phyloP scores from a whole-genome alignment of 495 filamentous ascomycete genomes.

The Poronia punctata region DNA sequence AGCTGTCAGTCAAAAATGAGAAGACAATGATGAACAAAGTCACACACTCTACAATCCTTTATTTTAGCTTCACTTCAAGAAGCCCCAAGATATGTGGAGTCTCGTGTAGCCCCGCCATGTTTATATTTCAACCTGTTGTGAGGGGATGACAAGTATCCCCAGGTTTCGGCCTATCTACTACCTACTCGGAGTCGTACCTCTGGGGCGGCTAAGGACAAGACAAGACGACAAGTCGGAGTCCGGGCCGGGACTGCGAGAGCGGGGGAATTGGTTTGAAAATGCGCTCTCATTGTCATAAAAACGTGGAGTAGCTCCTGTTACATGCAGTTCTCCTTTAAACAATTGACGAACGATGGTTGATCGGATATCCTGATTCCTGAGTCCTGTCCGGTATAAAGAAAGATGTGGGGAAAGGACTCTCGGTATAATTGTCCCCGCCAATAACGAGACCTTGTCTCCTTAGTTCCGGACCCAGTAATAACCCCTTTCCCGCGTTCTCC shows the following conservation, averaged over 20 bases:
- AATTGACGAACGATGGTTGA: too few relatives aligned
- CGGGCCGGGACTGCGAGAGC: constrained; percentile 13
- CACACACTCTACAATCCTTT: too few relatives aligned
- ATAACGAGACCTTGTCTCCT: constrained; percentile 7
- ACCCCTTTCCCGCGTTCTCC: constrained; percentile 1
- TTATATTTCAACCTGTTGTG: neutral
- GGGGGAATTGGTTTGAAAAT: neutral
- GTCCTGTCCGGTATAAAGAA: too few relatives aligned
- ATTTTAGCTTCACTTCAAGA: neutral
- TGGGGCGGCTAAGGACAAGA: too few relatives aligned
- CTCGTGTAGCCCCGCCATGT: neutral
- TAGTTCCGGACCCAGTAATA: neutral
- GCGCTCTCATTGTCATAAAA: neutral
- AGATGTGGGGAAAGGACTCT: neutral
- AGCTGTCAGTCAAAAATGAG: too few relatives aligned
- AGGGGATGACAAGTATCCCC: neutral
- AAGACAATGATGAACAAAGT: too few relatives aligned
- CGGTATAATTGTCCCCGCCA: constrained; percentile 23
- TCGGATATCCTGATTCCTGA: too few relatives aligned
- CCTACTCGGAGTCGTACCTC: too few relatives aligned
- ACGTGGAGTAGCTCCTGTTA: neutral
- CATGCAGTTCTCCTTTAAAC: too few relatives aligned
- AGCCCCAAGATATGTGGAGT: neutral
- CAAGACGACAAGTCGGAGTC: constrained; percentile 15
- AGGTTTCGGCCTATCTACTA: constrained; percentile 3